Percentiles rank a stretch among this genome's conserved stretches.
Evolutionary conservation across 2,329 filamentous ascomycete genomes (phyloP).

Genomic region (Alternaria burnsii): DNA sequence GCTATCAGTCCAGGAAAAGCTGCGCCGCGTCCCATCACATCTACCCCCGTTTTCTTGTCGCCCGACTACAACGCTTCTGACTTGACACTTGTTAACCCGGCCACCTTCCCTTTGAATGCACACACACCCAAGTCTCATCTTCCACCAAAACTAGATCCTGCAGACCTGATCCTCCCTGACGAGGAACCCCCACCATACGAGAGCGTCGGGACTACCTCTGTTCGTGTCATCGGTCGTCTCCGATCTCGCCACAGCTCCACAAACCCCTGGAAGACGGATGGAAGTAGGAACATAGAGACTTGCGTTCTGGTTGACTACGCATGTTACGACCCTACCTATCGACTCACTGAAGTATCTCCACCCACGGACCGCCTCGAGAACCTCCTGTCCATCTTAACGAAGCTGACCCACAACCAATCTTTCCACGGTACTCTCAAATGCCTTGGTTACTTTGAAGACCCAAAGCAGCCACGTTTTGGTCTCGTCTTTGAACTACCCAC

Average conservation of each 20-base stretch:
- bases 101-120: conserved; percentile 40
- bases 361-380: conserved; percentile 56
- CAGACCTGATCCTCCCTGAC: conserved; percentile 54
- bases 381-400: conserved; percentile 46
- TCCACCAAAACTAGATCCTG: conserved; percentile 55
- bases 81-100: conserved; percentile 55
- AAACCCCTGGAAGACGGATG: conserved; percentile 51
- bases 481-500: conserved; percentile 78
- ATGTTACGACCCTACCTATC: conserved; percentile 58
- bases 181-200: conserved; percentile 61
- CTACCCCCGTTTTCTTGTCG: conserved; percentile 40
- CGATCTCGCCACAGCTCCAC: conserved; percentile 45
- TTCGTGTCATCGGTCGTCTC: conserved; percentile 58
- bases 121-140: conserved; percentile 38
- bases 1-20: conserved; percentile 32
- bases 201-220: conserved; percentile 55
- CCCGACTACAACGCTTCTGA: conserved; percentile 53
- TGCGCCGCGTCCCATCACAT: conserved; percentile 24
- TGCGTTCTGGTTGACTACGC: conserved; percentile 76
- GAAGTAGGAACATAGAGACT: conserved; percentile 51
- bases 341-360: conserved; percentile 57
- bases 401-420: conserved; percentile 43
- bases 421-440: conserved; percentile 63
- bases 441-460: conserved; percentile 77
- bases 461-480: conserved; percentile 72